These are phyloP conservation scores for Mycena vitilis DNA, from an alignment of 768 basidiomycete genomes.

Conservation along the genomic window DNA sequence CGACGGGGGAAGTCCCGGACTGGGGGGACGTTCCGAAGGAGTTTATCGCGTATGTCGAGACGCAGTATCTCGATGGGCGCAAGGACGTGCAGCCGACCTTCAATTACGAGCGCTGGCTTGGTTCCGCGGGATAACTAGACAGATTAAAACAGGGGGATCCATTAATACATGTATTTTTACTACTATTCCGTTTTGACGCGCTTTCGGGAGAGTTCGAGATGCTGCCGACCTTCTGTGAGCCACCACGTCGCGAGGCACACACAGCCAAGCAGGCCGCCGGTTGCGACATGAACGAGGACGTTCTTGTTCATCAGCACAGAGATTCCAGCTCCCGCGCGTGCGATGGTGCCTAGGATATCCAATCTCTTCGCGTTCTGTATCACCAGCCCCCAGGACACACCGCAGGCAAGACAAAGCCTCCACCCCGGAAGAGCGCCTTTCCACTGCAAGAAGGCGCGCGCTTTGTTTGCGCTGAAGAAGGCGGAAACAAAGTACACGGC, in stretches of 20 bases:
- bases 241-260: slow-evolving; percentile 47
- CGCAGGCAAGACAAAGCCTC: slow-evolving; percentile 37
- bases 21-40: slow-evolving; percentile 58
- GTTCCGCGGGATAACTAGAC: slow-evolving; percentile 26
- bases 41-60: slow-evolving; percentile 59
- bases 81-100: slow-evolving; percentile 51
- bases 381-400: slow-evolving; percentile 45
- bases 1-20: slow-evolving; percentile 51
- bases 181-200: slow-evolving; percentile 23
- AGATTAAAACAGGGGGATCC: not conserved
- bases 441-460: slow-evolving; percentile 40
- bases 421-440: slow-evolving; percentile 41
- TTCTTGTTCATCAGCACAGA: slow-evolving; percentile 40
- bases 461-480: slow-evolving; percentile 55
- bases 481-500: slow-evolving; percentile 59
- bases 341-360: slow-evolving; percentile 37
- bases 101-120: slow-evolving; percentile 61
- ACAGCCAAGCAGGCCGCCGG: slow-evolving; percentile 46
- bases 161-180: slow-evolving; percentile 11
- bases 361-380: slow-evolving; percentile 40
- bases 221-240: slow-evolving; percentile 40
- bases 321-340: slow-evolving; percentile 37
- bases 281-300: slow-evolving; percentile 48
- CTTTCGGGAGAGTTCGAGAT: slow-evolving; percentile 12
- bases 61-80: slow-evolving; percentile 50